A percentile compares a stretch with the other conserved stretches of the same genome.
Conservation (phyloP, 108 stramenopile species). For the Cyclotella sp. region DNA sequence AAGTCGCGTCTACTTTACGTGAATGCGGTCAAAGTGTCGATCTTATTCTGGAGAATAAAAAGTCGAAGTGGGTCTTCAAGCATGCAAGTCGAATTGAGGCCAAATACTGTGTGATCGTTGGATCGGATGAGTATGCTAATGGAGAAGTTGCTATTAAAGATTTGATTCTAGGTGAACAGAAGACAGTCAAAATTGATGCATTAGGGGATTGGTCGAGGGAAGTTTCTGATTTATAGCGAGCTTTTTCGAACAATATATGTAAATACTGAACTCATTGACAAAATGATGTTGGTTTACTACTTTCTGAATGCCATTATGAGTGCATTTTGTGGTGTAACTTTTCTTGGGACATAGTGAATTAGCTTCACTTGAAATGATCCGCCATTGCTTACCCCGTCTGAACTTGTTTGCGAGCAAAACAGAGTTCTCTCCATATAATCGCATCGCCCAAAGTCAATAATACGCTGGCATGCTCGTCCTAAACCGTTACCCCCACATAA, state of each 20-base stretch:
- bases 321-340: constrained; percentile 84
- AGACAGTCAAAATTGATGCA: constrained; percentile 61
- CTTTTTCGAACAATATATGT: neutral
- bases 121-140: constrained; percentile 84
- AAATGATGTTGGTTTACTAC: neutral
- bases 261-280: neutral
- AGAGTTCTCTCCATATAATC: constrained; percentile 65
- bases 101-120: constrained; percentile 87
- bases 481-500: constrained; percentile 77
- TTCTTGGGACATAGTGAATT: constrained; percentile 68
- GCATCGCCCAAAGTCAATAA: constrained; percentile 79
- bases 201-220: constrained; percentile 59
- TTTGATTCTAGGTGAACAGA: constrained; percentile 71
- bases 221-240: neutral
- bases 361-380: constrained; percentile 35
- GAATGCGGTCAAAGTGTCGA: constrained; percentile 88
- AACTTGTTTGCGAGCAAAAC: constrained; percentile 19
- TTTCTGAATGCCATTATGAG: constrained; percentile 43
- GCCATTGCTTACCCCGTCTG: neutral
- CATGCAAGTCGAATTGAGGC: constrained; percentile 93
- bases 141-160: constrained; percentile 88
- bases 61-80: constrained; percentile 96
- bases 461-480: constrained; percentile 83
- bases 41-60: constrained; percentile 89
- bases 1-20: constrained; percentile 72